Evolutionary conservation across 2,329 filamentous ascomycete species (phyloP).

Genomic region (Ophioceras dolichostomum): DNA sequence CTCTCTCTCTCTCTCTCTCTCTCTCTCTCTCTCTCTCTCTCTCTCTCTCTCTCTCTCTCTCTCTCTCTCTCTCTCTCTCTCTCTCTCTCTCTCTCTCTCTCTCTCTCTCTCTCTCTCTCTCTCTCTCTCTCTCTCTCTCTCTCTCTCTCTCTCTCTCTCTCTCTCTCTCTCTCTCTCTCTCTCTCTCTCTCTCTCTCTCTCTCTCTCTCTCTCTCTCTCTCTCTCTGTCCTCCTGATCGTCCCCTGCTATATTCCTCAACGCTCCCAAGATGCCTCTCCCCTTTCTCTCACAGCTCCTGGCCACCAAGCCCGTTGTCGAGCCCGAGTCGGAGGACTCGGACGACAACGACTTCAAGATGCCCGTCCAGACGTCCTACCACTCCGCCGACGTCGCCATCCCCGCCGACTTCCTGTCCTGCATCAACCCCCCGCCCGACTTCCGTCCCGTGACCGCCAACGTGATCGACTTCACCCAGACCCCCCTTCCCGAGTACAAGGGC

Average conservation of each 20-base stretch:
- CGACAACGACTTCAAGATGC: neutral
- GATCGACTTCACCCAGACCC: conserved; percentile 40
- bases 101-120: no score
- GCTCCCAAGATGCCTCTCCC: no score
- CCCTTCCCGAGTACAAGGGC: conserved; percentile 38
- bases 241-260: neutral
- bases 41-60: no score
- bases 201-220: neutral
- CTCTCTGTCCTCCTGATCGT: neutral
- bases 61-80: no score
- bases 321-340: neutral
- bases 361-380: conserved; percentile 1
- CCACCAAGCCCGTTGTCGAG: neutral
- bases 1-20: no score
- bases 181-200: neutral
- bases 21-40: no score
- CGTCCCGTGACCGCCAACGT: conserved; percentile 28
- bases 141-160: neutral
- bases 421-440: conserved; percentile 21
- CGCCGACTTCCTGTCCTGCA: conserved; percentile 28
- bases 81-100: no score
- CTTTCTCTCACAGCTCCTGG: no score
- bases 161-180: neutral
- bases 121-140: no score
- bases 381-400: conserved; percentile 27